phyloP scores from a whole-genome alignment of 441 rosid species.

The Adansonia grandidieri region DNA sequence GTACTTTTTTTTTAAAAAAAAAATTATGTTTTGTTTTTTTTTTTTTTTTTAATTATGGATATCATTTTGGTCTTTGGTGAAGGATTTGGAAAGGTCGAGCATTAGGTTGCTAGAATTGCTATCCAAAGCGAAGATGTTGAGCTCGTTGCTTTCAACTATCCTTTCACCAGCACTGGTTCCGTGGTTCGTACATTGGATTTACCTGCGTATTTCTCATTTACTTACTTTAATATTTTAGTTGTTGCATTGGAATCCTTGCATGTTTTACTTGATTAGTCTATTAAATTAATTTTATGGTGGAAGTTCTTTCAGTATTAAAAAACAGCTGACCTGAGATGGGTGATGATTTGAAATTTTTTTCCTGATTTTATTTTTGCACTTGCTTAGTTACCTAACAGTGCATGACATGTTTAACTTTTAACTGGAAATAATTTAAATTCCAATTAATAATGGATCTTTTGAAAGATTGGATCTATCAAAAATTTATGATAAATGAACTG shows the following conservation, averaged over 20 bases:
- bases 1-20: not conserved
- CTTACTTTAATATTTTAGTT: no score
- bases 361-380: not conserved
- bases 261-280: not conserved
- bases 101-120: not conserved
- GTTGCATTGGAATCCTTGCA: not conserved
- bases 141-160: not conserved
- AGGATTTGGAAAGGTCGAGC: slow-evolving; percentile 1
- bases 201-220: not conserved
- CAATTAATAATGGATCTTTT: not conserved
- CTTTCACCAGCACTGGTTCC: not conserved
- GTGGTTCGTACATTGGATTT: not conserved
- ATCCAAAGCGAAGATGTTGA: not conserved
- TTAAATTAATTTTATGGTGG: not conserved
- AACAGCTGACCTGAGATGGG: not conserved
- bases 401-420: not conserved
- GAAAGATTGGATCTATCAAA: not conserved
- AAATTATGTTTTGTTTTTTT: no score
- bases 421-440: not conserved
- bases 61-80: not conserved
- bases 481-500: not conserved
- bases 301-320: not conserved
- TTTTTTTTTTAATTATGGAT: not conserved
- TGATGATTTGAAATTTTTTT: not conserved
- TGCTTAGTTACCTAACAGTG: not conserved